Evolutionary conservation across 225 moss, liverwort and hornwort species (phyloP).

Genomic region (Sphagnum tenellum): DNA sequence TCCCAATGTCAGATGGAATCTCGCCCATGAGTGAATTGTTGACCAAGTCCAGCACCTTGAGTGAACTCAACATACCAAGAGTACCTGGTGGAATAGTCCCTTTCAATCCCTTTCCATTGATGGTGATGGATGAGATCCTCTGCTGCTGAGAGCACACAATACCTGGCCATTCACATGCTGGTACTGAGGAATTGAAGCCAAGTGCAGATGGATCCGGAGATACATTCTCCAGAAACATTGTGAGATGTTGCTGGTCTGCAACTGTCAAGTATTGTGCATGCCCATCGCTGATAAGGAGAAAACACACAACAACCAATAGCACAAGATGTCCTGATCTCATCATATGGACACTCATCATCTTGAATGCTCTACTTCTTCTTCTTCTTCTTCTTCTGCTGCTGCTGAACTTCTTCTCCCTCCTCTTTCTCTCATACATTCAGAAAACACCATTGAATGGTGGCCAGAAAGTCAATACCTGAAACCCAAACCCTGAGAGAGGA

Average conservation of each 20-base stretch:
- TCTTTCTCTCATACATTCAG: no score
- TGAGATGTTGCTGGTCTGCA: conserved; percentile 8
- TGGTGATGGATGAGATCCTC: conserved; percentile 15
- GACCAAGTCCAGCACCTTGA: conserved; percentile 31
- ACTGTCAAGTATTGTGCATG: no score
- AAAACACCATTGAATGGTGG: no score
- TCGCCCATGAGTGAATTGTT: conserved; percentile 32
- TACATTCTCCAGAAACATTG: conserved; percentile 19
- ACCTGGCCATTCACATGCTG: conserved; percentile 35
- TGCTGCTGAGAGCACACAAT: conserved; percentile 24
- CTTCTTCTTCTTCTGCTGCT: no score
- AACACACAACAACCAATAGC: neutral
- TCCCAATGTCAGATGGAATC: conserved; percentile 34
- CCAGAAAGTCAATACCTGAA: no score
- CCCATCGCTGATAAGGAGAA: neutral
- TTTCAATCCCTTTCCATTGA: conserved; percentile 22
- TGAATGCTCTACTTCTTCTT: neutral
- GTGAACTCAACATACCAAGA: conserved; percentile 24
- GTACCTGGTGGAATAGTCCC: conserved; percentile 28
- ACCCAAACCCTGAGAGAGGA: no score
- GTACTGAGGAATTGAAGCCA: conserved; percentile 22
- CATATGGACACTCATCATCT: neutral
- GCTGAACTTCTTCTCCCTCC: no score
- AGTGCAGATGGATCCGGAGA: conserved; percentile 19
- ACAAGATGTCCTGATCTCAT: neutral